Conservation (phyloP, 208 protist species). For the Naegleria fowleri region DNA sequence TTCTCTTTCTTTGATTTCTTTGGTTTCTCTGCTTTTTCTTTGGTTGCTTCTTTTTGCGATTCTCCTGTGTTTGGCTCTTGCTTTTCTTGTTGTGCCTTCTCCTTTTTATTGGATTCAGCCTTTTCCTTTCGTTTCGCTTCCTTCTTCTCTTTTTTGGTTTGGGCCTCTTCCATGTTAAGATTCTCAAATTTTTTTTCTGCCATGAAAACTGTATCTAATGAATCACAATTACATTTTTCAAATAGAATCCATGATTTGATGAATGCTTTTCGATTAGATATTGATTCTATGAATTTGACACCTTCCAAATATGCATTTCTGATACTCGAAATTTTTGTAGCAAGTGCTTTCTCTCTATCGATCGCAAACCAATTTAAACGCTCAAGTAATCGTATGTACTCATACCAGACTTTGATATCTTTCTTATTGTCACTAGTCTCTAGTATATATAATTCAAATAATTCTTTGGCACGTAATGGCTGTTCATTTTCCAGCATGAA, state of each 20-base stretch:
- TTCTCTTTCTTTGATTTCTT: not conserved
- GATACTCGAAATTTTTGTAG: not conserved
- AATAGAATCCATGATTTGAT: not conserved
- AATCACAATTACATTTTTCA: not conserved
- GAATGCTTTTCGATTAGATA: not conserved
- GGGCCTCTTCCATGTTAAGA: not conserved
- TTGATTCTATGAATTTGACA: not conserved
- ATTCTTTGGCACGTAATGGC: not conserved
- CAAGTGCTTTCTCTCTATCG: not conserved
- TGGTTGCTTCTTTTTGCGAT: no score
- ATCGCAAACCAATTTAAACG: not conserved
- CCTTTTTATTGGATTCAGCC: no score
- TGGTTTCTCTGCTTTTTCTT: not conserved
- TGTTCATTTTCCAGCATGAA: not conserved
- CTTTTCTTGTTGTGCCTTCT: no score
- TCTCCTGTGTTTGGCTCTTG: no score
- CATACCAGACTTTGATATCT: not conserved
- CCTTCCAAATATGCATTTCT: not conserved
- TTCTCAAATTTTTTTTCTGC: not conserved
- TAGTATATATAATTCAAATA: not conserved
- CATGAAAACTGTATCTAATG: not conserved
- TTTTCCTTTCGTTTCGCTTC: not conserved
- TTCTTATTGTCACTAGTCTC: not conserved
- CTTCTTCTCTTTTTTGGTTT: not conserved
- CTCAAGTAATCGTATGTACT: not conserved